Conservation (phyloP, 2,329 filamentous ascomycete species). For the Acrocalymma vagum region DNA sequence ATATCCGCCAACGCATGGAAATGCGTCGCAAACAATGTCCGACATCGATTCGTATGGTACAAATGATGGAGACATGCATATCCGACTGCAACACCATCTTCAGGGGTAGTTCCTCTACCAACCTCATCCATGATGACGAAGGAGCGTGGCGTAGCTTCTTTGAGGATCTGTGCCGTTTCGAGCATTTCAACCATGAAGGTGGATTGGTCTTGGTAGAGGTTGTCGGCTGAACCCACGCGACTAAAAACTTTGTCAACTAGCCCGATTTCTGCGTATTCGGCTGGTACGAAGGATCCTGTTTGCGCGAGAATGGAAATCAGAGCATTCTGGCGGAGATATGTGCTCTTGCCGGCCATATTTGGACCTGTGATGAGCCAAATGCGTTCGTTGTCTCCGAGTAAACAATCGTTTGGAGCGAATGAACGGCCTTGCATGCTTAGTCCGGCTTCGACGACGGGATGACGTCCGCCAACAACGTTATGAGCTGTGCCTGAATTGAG, state of each 20-base stretch:
- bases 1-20: constrained; percentile 88
- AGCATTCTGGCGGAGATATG: constrained; percentile 94
- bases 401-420: constrained; percentile 88
- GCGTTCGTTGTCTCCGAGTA: constrained; percentile 79
- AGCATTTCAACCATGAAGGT: constrained; percentile 99
- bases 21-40: constrained; percentile 92
- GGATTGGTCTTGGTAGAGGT: constrained; percentile 92
- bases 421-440: constrained; percentile 79
- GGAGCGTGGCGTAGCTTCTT: constrained; percentile 80
- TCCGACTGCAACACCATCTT: constrained; percentile 89
- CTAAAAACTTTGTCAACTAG: constrained; percentile 97
- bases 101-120: constrained; percentile 90
- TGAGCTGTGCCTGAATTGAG: constrained; percentile 72
- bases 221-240: constrained; percentile 86
- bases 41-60: constrained; percentile 76
- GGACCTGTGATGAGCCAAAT: constrained; percentile 77
- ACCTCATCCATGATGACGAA: constrained; percentile 99
- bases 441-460: constrained; percentile 90
- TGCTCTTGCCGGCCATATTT: constrained; percentile 99
- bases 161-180: constrained; percentile 90
- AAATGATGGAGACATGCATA: constrained; percentile 90
- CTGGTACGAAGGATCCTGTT: constrained; percentile 90
- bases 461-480: constrained; percentile 83
- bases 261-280: constrained; percentile 83
- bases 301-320: constrained; percentile 94